Conservation (phyloP, 257 asterid species). For the Handroanthus guayacan region DNA sequence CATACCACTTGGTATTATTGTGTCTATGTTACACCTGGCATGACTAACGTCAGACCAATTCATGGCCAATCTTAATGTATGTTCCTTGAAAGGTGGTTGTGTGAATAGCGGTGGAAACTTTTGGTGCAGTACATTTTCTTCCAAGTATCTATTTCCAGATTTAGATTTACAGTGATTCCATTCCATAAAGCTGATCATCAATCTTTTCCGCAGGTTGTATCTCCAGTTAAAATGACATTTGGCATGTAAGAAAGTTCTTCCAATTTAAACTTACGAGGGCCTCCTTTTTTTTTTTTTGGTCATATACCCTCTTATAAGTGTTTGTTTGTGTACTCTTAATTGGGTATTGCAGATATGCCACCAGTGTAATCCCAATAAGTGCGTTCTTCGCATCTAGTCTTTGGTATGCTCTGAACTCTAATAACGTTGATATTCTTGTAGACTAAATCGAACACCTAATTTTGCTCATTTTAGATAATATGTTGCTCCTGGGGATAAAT, state of each 20-base stretch:
- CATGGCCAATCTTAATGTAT: neutral
- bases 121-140: neutral
- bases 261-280: constrained; percentile 5
- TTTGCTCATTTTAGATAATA: neutral
- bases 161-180: constrained; percentile 9
- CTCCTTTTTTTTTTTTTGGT: constrained; percentile 4
- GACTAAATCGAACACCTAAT: neutral
- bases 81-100: neutral
- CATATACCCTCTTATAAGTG: constrained; percentile 1
- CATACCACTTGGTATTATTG: neutral
- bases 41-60: neutral
- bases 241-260: constrained; percentile 60
- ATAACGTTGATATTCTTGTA: constrained; percentile 2
- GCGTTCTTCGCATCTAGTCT: constrained; percentile 89
- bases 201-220: constrained; percentile 65
- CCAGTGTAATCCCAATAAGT: constrained; percentile 80
- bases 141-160: neutral
- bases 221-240: constrained; percentile 88
- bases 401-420: constrained; percentile 54
- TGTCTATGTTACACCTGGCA: neutral
- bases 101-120: no score
- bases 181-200: constrained; percentile 20
- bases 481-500: neutral
- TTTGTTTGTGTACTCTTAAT: neutral
- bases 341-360: constrained; percentile 61